Evolutionary conservation across 371 early-diverging fungal species (phyloP), one percentile per base, ranked within the genome.

Genomic region (Circinella umbellata): DNA sequence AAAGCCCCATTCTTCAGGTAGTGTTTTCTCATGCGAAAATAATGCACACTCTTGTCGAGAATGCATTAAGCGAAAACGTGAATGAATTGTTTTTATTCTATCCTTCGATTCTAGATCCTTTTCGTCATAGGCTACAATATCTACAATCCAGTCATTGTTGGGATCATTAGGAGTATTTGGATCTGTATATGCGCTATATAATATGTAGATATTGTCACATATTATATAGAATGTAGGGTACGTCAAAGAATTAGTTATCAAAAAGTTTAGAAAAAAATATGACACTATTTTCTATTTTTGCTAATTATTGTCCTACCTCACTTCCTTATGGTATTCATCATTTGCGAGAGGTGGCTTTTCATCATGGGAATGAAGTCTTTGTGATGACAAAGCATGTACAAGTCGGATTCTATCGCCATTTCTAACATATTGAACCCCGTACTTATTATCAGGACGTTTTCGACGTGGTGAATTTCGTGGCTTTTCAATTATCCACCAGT

Each of bases 1-100:
- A 80, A 92, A 98, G 3, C 93, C 99, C 99, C 99, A 99, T 53
- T 34, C 35, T n/a, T 93, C 91, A 20, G 99, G 99, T 13, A 96
- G 82, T 82, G 94, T 94, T 27, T 89, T 88, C 8, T 74, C 69
- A 71, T 93, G 93, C 7, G 96, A 95, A 73, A 92, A 94, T 61
- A 96, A 80, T 38, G 89, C 92, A 80, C 89, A 95, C 42, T 79
- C 78, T 72, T 86, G 87, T 76, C 90, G 89, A 66, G 84, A 76
- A 73, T 96, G 97, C n/a, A 91, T 79, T 17, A 94, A 75, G 27
- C 92, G 86, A 77, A 94, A 94, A 68, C 86, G 86, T 7, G 89
- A 86, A 68, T 91, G 85, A 61, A 94, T 78, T 1, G 94, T 87
- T 66, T 88, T 85, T 27, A 94, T 71, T 14, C 78, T 68, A 14